These are phyloP conservation scores for Ceratonia siliqua DNA, from an alignment of 306 rosid species.

Conservation along the genomic window DNA sequence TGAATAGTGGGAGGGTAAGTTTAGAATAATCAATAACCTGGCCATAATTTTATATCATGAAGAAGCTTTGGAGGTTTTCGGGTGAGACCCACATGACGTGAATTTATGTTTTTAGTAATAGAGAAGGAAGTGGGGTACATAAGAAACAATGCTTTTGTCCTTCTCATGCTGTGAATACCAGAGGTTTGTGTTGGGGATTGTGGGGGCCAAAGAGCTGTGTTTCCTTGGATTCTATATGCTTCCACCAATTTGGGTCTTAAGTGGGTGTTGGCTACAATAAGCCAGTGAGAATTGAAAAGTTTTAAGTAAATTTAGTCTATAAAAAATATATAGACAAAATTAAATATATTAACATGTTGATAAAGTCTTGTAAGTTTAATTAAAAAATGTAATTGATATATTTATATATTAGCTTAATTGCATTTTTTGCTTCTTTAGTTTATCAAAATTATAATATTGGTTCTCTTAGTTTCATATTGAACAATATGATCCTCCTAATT, in stretches of 20 bases:
- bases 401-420: no score
- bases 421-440: no score
- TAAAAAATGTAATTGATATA: no score
- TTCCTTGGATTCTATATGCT: slow-evolving; percentile 80
- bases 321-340: no score
- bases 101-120: slow-evolving; percentile 38
- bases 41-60: slow-evolving; percentile 52
- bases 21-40: slow-evolving; percentile 47
- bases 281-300: no score
- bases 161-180: slow-evolving; percentile 44
- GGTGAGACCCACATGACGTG: slow-evolving; percentile 57
- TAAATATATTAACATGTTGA: no score
- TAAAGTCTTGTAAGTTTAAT: no score
- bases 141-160: slow-evolving; percentile 41
- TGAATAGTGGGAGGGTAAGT: slow-evolving; percentile 58
- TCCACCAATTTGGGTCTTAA: slow-evolving; percentile 46
- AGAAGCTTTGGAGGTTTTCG: slow-evolving; percentile 52
- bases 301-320: no score
- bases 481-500: no score
- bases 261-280: slow-evolving; percentile 59
- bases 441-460: no score
- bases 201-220: slow-evolving; percentile 60
- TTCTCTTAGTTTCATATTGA: no score
- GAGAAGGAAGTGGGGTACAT: slow-evolving; percentile 41
- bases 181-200: slow-evolving; percentile 48